phyloP scores from a whole-genome alignment of 441 rosid genomes.

The Corymbia calophylla region DNA sequence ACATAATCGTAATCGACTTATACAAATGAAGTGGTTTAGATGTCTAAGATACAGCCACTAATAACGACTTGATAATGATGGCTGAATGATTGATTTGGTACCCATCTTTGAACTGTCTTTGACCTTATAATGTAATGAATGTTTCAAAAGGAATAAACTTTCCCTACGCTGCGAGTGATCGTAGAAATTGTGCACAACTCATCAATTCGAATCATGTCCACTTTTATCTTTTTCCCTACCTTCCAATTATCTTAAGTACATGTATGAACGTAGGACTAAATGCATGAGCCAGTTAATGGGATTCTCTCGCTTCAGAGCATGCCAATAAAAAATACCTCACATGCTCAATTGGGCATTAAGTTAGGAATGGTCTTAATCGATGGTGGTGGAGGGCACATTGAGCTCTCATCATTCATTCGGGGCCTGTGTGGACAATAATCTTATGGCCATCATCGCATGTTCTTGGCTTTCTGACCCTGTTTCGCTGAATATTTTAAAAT shows the following conservation, averaged over 20 bases:
- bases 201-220: neutral
- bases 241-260: neutral
- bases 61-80: neutral
- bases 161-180: neutral
- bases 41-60: fast-evolving
- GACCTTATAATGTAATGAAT: neutral
- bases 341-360: neutral
- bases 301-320: neutral
- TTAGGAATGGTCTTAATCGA: neutral
- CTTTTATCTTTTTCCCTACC: neutral
- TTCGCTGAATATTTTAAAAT: neutral
- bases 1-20: neutral
- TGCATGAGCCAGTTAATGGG: neutral
- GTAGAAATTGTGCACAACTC: neutral
- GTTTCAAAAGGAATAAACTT: neutral
- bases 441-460: neutral
- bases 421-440: neutral
- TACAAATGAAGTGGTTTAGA: neutral
- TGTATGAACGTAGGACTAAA: neutral
- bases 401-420: neutral
- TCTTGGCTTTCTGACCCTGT: neutral
- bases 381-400: neutral
- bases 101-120: neutral
- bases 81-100: neutral
- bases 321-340: neutral